phyloP scores from a whole-genome alignment of 371 early-diverging fungal genomes.

The Massospora cicadina region DNA sequence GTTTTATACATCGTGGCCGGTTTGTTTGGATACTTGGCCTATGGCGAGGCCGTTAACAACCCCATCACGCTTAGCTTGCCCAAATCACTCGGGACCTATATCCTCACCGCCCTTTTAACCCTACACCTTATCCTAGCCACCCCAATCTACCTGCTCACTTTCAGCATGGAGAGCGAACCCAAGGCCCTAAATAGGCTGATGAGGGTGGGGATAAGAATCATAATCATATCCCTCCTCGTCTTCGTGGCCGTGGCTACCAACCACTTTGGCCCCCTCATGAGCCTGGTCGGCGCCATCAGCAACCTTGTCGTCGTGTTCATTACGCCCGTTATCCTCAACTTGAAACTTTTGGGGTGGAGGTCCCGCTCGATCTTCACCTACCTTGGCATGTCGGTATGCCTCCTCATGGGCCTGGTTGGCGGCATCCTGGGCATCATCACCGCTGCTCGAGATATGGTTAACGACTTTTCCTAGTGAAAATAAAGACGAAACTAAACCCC shows the following conservation, averaged over 20 bases:
- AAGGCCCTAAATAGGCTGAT: background rate
- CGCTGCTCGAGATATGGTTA: background rate
- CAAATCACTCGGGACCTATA: background rate
- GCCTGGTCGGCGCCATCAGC: background rate
- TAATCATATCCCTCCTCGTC: background rate
- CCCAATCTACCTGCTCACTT: background rate
- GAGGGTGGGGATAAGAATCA: background rate
- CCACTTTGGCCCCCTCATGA: background rate
- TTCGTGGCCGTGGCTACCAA: background rate
- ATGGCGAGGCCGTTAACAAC: constrained; percentile 24
- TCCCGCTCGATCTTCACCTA: background rate
- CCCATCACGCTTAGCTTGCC: background rate
- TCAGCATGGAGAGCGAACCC: background rate
- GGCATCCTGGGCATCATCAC: background rate
- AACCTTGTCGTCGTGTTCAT: background rate
- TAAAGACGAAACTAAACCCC: no score
- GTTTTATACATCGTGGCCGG: constrained; percentile 55
- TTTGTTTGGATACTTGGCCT: constrained; percentile 60
- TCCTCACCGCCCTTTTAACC: background rate
- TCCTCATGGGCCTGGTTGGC: background rate
- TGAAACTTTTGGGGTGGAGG: background rate
- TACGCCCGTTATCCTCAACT: background rate
- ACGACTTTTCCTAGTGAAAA: no score
- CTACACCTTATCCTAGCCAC: background rate
- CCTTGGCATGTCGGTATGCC: background rate